Conservation (phyloP, 1,284 basidiomycete genomes). For the Tausonia pullulans region DNA sequence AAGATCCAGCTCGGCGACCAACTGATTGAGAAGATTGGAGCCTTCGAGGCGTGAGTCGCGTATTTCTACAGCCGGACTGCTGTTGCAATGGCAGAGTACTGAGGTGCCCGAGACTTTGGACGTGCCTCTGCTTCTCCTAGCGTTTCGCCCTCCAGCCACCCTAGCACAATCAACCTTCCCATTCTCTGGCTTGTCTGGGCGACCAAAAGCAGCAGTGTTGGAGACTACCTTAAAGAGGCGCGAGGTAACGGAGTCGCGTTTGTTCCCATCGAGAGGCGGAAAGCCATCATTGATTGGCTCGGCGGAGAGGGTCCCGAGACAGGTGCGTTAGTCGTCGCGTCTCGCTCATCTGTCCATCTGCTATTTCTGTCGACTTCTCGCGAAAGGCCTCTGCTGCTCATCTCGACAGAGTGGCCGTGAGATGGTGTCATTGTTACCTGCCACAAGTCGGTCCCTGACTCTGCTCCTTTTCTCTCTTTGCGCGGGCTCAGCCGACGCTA, state of each 20-base stretch:
- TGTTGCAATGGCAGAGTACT: too few relatives aligned
- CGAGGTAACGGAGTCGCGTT: constrained; percentile 14
- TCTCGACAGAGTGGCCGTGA: too few relatives aligned
- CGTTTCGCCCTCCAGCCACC: constrained; percentile 6
- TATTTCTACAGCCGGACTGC: too few relatives aligned
- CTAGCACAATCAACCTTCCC: constrained; percentile 9
- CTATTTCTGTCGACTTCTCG: too few relatives aligned
- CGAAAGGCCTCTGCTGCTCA: too few relatives aligned
- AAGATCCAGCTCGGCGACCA: too few relatives aligned
- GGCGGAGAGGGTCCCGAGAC: constrained; percentile 11
- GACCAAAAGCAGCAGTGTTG: not conserved
- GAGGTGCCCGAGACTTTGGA: too few relatives aligned
- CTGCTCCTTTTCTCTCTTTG: too few relatives aligned
- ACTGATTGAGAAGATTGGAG: too few relatives aligned
- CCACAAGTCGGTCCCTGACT: too few relatives aligned
- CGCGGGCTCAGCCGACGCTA: not conserved
- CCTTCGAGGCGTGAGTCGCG: too few relatives aligned
- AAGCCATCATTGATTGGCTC: constrained; percentile 13
- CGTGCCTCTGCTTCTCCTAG: not conserved
- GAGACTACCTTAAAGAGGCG: constrained; percentile 13
- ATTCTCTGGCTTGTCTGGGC: constrained; percentile 11
- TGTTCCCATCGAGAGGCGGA: constrained; percentile 12
- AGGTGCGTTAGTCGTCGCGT: constrained; percentile 3
- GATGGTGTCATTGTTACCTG: too few relatives aligned
- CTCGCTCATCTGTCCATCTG: not conserved